Percentiles rank a stretch among this genome's conserved stretches.
These are phyloP conservation scores for Scenedesmus sp. DNA, from an alignment of 163 green algal genomes.

Conservation along the genomic window DNA sequence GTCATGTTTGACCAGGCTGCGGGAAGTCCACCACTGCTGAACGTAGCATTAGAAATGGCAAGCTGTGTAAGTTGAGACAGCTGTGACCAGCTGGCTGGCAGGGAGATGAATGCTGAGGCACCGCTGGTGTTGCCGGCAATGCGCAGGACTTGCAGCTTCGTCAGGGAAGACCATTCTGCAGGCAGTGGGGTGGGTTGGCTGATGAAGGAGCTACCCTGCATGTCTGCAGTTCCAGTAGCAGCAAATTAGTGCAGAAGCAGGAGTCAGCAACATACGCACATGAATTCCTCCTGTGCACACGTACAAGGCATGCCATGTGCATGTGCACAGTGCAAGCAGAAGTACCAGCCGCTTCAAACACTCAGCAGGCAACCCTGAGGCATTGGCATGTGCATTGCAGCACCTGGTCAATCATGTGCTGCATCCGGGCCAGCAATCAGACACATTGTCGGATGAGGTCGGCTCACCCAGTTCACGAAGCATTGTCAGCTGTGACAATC, in stretches of 20 bases:
- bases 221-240: too few species aligned
- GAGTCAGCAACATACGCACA: background rate
- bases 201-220: background rate
- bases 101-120: background rate
- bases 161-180: background rate
- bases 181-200: background rate
- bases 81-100: conserved; percentile 5
- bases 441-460: too few species aligned
- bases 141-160: background rate
- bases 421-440: background rate
- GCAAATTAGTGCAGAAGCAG: too few species aligned
- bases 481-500: background rate
- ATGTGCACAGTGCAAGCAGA: too few species aligned
- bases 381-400: background rate
- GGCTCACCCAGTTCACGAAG: conserved; percentile 25
- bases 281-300: too few species aligned
- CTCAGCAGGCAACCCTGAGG: too few species aligned
- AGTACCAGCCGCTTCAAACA: too few species aligned
- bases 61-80: background rate
- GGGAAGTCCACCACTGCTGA: background rate
- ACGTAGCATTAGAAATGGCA: background rate
- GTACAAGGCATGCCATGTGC: too few species aligned
- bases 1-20: conserved; percentile 3
- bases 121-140: background rate
- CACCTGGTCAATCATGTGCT: background rate